A percentile compares a stretch with the other conserved stretches of the same genome.
These are phyloP conservation scores for Cymbidium sinense DNA, from an alignment of 106 monocot genomes.

Conservation along the genomic window DNA sequence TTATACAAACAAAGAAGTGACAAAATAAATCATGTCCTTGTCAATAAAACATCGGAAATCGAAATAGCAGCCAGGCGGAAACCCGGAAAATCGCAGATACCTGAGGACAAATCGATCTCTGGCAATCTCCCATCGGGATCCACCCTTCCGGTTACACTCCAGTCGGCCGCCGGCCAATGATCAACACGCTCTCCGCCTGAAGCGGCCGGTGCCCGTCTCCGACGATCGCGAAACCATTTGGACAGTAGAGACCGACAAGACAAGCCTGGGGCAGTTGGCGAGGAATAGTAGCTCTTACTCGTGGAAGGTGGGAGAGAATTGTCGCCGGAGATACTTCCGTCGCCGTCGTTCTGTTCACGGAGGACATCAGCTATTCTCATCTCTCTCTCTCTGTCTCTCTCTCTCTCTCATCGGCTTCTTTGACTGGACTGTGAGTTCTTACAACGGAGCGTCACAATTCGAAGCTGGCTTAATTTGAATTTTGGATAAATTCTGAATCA, in stretches of 20 bases:
- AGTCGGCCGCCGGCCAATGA: not conserved
- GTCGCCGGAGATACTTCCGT: too few species aligned
- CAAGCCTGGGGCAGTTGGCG: not conserved
- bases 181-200: not conserved
- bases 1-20: too few species aligned
- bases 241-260: not conserved
- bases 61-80: not conserved
- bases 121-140: not conserved
- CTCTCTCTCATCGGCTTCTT: too few species aligned
- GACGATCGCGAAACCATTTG: constrained; percentile 2
- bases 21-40: too few species aligned
- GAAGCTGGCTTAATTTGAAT: too few species aligned
- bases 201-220: not conserved
- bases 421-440: too few species aligned
- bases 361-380: constrained; percentile 8
- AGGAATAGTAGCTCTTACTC: not conserved
- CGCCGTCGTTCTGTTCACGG: constrained; percentile 1
- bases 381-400: not conserved
- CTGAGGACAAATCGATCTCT: not conserved
- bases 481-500: too few species aligned
- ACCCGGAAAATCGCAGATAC: not conserved
- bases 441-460: too few species aligned
- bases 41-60: too few species aligned
- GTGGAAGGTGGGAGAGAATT: not conserved
- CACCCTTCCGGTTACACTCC: not conserved